Percentiles rank a stretch among this genome's conserved stretches.
These are phyloP conservation scores for Litsea cubeba DNA, from an alignment of 164 flowering plant genomes.

Conservation along the genomic window DNA sequence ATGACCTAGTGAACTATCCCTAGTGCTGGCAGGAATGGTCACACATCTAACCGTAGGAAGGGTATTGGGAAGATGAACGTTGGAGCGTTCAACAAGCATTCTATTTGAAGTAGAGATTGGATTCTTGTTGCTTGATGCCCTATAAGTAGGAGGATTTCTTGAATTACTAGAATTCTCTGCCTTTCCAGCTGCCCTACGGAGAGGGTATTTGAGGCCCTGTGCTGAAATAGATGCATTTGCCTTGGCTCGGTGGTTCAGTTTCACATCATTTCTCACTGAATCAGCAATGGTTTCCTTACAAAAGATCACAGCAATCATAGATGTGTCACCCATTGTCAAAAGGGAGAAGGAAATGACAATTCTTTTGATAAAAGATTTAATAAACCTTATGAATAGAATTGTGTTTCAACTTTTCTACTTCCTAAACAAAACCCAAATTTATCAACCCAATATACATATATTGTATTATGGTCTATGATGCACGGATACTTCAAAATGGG, in stretches of 20 bases:
- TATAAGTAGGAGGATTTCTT: constrained; percentile 4
- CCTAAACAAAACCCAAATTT: background rate
- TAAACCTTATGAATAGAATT: background rate
- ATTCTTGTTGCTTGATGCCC: constrained; percentile 4
- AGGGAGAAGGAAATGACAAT: background rate
- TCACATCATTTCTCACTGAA: constrained; percentile 3
- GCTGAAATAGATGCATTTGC: constrained; percentile 6
- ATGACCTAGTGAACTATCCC: background rate
- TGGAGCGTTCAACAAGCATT: constrained; percentile 1
- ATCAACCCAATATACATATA: background rate
- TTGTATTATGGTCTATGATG: no score
- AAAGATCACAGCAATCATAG: background rate
- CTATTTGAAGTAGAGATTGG: background rate
- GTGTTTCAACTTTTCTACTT: background rate
- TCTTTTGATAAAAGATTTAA: background rate
- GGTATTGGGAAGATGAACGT: background rate
- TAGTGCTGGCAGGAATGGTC: background rate
- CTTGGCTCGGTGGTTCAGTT: constrained; percentile 6
- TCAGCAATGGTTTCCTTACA: constrained; percentile 10
- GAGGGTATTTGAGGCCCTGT: constrained; percentile 4
- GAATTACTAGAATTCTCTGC: constrained; percentile 6
- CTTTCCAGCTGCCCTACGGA: background rate
- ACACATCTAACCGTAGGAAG: background rate
- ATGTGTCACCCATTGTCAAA: background rate
- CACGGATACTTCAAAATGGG: no score